A percentile compares a stretch with the other conserved stretches of the same genome.
Conservation (phyloP, 2,329 filamentous ascomycete genomes). For the Coleophoma eucalyptorum region DNA sequence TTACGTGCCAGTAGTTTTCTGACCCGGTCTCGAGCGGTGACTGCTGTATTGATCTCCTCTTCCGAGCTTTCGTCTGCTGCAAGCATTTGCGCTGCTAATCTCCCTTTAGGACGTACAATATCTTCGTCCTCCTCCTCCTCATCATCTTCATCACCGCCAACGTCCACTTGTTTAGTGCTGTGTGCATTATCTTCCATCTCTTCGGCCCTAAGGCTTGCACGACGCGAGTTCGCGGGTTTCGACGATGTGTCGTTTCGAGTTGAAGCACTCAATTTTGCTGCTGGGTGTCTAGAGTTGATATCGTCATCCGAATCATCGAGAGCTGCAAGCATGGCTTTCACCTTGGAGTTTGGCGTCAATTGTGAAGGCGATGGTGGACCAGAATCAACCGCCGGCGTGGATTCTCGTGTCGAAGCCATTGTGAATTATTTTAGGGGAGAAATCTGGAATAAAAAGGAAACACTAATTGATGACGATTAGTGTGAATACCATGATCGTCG, state of each 20-base stretch:
- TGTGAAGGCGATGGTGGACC: conserved; percentile 34
- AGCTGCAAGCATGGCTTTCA: conserved; percentile 47
- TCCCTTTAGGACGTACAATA: conserved; percentile 54
- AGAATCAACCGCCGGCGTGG: conserved; percentile 40
- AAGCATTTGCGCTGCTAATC: conserved; percentile 62
- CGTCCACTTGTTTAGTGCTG: background rate
- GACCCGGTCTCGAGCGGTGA: conserved; percentile 35
- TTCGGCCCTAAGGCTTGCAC: conserved; percentile 1
- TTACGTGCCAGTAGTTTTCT: conserved; percentile 37
- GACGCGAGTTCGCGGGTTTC: conserved; percentile 6
- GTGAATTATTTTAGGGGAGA: background rate
- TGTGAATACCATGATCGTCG: background rate
- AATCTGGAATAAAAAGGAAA: too few relatives aligned
- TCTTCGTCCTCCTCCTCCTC: conserved; percentile 45
- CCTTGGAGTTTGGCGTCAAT: conserved; percentile 50
- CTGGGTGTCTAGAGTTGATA: conserved; percentile 13
- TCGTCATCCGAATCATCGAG: conserved; percentile 44
- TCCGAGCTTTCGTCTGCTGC: conserved; percentile 22
- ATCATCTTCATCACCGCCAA: conserved; percentile 11
- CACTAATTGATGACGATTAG: background rate
- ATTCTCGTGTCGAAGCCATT: conserved; percentile 47
- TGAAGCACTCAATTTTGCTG: conserved; percentile 11
- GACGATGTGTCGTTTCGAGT: conserved; percentile 7
- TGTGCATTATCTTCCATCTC: background rate
- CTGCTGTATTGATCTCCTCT: conserved; percentile 11